Percentiles rank a stretch among this genome's conserved stretches.
These are phyloP conservation scores for Trichoderma simmonsii DNA, from an alignment of 2,329 filamentous ascomycete species.

Conservation along the genomic window DNA sequence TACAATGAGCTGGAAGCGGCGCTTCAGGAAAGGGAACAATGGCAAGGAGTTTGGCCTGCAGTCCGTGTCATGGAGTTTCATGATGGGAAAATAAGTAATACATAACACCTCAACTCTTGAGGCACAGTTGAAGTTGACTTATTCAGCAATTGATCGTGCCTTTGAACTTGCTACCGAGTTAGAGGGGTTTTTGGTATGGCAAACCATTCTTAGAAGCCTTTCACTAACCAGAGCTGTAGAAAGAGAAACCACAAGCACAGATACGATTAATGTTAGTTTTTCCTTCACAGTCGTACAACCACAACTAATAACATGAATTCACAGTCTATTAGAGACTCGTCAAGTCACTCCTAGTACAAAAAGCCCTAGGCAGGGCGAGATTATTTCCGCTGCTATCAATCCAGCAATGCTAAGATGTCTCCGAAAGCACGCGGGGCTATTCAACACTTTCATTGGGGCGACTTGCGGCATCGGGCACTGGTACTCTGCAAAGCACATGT, in stretches of 20 bases:
- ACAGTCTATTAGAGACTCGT: not conserved
- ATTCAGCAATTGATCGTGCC: not conserved
- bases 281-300: not conserved
- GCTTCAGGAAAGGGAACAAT: not conserved
- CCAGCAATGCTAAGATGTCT: not conserved
- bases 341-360: not conserved
- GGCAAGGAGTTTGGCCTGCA: not conserved
- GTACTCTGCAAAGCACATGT: not conserved
- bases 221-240: not conserved
- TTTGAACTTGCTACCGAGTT: not conserved
- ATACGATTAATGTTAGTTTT: not conserved
- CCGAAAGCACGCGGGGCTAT: not conserved
- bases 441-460: not conserved
- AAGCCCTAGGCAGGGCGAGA: not conserved
- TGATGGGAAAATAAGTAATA: not conserved
- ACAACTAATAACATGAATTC: not conserved
- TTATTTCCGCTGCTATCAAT: not conserved
- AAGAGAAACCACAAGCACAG: not conserved
- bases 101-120: not conserved
- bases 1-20: not conserved
- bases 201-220: not conserved
- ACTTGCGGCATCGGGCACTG: slow-evolving; percentile 1
- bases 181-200: not conserved
- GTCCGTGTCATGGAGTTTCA: not conserved
- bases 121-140: not conserved